Evolutionary conservation across 352 stramenopile species (phyloP).

Genomic region (Pythium scleroteichum): DNA sequence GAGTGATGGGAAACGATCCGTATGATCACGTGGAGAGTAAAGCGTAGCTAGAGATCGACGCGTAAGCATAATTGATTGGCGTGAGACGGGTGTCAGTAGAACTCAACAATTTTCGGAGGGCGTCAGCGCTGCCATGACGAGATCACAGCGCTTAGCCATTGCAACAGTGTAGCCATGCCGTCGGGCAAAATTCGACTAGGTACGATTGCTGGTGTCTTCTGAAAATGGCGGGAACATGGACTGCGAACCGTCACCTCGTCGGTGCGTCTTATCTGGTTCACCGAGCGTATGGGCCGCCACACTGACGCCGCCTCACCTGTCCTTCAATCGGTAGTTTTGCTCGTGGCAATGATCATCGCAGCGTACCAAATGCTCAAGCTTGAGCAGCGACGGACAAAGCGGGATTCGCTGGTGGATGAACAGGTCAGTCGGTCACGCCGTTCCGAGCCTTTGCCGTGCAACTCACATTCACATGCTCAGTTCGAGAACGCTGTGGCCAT

Average conservation of each 20-base stretch:
- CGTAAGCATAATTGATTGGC: too few relatives aligned
- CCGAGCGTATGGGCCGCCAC: neutral
- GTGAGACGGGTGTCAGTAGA: too few relatives aligned
- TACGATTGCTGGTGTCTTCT: constrained; percentile 2
- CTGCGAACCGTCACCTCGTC: constrained; percentile 9
- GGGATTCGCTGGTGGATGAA: constrained; percentile 34
- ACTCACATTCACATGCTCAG: constrained; percentile 21
- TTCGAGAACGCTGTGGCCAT: constrained; percentile 52
- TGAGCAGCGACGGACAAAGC: constrained; percentile 41
- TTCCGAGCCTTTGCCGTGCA: neutral
- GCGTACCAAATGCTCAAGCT: constrained; percentile 63
- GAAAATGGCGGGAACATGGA: constrained; percentile 8
- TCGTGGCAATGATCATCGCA: constrained; percentile 56
- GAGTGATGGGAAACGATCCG: too few relatives aligned
- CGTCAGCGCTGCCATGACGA: too few relatives aligned
- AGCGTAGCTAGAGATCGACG: too few relatives aligned
- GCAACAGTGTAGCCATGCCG: neutral
- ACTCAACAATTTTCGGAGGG: too few relatives aligned
- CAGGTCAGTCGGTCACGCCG: constrained; percentile 29
- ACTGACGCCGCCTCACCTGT: neutral
- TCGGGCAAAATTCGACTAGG: neutral
- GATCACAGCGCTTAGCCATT: too few relatives aligned
- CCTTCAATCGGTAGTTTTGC: constrained; percentile 37
- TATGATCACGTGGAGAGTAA: too few relatives aligned
- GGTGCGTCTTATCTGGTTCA: constrained; percentile 2